Evolutionary conservation across 306 rosid genomes (phyloP).

Genomic region (Glycine tomentella): DNA sequence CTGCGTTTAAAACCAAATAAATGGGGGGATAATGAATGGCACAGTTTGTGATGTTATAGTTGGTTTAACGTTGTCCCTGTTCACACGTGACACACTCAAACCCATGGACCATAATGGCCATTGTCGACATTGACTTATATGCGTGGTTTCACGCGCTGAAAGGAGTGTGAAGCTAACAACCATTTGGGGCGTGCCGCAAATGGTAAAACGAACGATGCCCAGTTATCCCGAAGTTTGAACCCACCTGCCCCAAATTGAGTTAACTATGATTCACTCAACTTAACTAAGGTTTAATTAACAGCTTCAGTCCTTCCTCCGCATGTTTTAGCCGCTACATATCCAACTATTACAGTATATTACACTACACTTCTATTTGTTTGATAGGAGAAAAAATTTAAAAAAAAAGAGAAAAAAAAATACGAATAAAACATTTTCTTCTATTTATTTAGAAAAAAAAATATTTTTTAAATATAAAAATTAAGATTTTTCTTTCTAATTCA

Average conservation of each 20-base stretch:
- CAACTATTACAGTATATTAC: slow-evolving; percentile 5
- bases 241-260: neutral
- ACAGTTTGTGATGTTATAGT: neutral
- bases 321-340: neutral
- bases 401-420: no score
- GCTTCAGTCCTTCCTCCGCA: neutral
- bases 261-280: neutral
- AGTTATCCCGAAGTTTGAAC: neutral
- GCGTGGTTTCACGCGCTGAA: slow-evolving; percentile 2
- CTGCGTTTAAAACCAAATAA: slow-evolving; percentile 10
- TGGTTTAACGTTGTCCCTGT: slow-evolving; percentile 24
- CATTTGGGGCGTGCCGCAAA: neutral
- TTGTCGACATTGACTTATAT: neutral
- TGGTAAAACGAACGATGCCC: neutral
- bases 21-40: neutral
- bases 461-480: no score
- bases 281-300: slow-evolving; percentile 16
- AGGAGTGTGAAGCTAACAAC: slow-evolving; percentile 12
- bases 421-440: no score
- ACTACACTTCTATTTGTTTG: no score
- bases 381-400: no score
- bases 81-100: slow-evolving; percentile 33
- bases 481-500: no score
- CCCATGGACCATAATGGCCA: neutral
- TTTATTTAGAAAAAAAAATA: no score